Conservation (phyloP, 2,329 filamentous ascomycete species). For the Thermothelomyces thermophilus region DNA sequence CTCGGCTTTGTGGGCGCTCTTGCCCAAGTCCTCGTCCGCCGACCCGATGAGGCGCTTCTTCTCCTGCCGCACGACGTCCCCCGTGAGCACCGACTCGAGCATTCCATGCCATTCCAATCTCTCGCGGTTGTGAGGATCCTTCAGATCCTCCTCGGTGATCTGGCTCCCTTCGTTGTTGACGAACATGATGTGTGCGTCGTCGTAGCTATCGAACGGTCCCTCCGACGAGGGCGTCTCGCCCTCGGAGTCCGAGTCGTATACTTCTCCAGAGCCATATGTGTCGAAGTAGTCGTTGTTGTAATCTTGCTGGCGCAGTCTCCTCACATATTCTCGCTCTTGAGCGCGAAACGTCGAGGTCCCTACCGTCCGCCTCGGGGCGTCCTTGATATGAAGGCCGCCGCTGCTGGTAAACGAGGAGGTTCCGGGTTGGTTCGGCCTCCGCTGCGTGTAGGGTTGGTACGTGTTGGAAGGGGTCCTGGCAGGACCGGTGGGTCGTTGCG, state of each 20-base stretch:
- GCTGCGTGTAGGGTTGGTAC: constrained; percentile 63
- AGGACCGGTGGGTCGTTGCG: constrained; percentile 62
- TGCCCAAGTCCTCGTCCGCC: constrained; percentile 49
- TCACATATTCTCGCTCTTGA: constrained; percentile 91
- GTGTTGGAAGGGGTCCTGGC: constrained; percentile 71
- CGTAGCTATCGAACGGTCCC: constrained; percentile 76
- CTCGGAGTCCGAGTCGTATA: constrained; percentile 71
- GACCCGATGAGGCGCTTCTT: constrained; percentile 91
- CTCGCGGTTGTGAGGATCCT: constrained; percentile 81
- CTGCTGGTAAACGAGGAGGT: constrained; percentile 37
- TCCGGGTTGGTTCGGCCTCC: constrained; percentile 37
- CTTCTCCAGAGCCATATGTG: constrained; percentile 60
- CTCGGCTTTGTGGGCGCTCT: constrained; percentile 65
- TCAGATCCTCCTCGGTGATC: constrained; percentile 82
- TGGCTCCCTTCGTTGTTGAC: constrained; percentile 85
- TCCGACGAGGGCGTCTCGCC: constrained; percentile 86
- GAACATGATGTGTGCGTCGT: constrained; percentile 88
- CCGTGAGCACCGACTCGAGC: constrained; percentile 89
- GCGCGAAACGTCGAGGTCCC: constrained; percentile 53
- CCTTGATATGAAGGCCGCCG: constrained; percentile 36
- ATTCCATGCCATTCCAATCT: constrained; percentile 97
- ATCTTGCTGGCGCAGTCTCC: constrained; percentile 74
- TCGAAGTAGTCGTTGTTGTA: constrained; percentile 64
- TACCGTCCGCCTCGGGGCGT: constrained; percentile 46
- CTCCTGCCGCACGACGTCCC: constrained; percentile 95